Evolutionary conservation across 2,329 filamentous ascomycete species (phyloP), one percentile per base, ranked within the genome.

Genomic region (Botrytis squamosa): DNA sequence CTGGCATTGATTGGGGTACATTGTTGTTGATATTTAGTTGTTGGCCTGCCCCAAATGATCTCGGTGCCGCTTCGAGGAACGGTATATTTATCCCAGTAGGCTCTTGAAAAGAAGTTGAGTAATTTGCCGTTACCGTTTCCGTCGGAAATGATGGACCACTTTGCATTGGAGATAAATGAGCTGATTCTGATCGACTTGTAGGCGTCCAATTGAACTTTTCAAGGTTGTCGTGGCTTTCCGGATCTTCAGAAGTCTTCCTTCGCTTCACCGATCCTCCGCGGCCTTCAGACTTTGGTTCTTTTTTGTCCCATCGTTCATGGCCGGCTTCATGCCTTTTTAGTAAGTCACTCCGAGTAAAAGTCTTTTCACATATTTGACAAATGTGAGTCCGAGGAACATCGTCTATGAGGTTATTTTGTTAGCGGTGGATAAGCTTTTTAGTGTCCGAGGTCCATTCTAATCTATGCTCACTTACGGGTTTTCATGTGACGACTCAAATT

Each of bases 321-420:
- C 77, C 76, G 12, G 75, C 75, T 59, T 78, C 74, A 71, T 79
- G 78, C 9, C 78, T 73, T 40, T 76, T 76, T 18, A 79, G 55
- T 22, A 79, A 69, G 42, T 79, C 78, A 63, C 77, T 79, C 42
- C 78, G 74, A 2, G 77, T 78, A 52, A 79, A 79, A 1, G 74
- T 76, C 66, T 78, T 79, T 18, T 75, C 74, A 44, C 78, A 79
- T 72, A 77, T 77, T 59, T 67, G 59, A 64, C 78, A 79, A 29
- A 71, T 72, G 71, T 78, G 77, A 25, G 77, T 75, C 16, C 73
- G 65, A 29, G 73, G 65, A 29, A 74, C 67, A 73, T 75, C 70
- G 57, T 78, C 74, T 78, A 65, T 40, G 25, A 38, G 14, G 20
- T 64, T 70, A 33, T 29, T n/a, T 33, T 46, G 57, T 75, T 42